Evolutionary conservation across 2,329 filamentous ascomycete species (phyloP).

Genomic region (Corinectria fuckeliana): DNA sequence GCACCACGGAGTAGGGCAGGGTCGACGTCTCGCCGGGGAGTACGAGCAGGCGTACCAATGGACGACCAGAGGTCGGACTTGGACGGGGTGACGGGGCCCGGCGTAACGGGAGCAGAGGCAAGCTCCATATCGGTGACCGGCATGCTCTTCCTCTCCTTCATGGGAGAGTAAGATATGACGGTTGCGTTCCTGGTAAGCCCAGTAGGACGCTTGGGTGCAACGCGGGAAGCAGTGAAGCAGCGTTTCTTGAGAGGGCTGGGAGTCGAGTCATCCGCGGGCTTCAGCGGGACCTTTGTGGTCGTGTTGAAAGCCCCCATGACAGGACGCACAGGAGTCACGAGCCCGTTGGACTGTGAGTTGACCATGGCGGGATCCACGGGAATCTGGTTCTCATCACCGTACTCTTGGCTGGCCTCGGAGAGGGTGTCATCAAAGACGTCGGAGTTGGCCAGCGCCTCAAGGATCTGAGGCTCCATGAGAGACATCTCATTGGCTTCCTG

Average conservation of each 20-base stretch:
- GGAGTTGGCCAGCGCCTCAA: constrained; percentile 44
- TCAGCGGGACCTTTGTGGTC: constrained; percentile 78
- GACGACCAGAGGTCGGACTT: constrained; percentile 61
- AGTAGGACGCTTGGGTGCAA: constrained; percentile 52
- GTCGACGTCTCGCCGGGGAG: constrained; percentile 61
- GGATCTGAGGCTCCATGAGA: constrained; percentile 53
- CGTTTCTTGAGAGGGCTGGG: constrained; percentile 56
- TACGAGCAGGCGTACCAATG: constrained; percentile 62
- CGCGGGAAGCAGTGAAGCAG: constrained; percentile 57
- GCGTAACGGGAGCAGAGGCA: constrained; percentile 41
- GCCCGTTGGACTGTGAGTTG: constrained; percentile 38
- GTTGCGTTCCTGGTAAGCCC: constrained; percentile 56
- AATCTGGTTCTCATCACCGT: constrained; percentile 70
- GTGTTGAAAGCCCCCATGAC: constrained; percentile 67
- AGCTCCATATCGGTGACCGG: constrained; percentile 27
- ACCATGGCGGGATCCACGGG: constrained; percentile 59
- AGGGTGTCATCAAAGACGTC: constrained; percentile 54
- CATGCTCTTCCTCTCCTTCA: constrained; percentile 48
- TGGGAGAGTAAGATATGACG: constrained; percentile 62
- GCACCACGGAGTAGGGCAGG: constrained; percentile 68
- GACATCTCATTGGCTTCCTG: constrained; percentile 68
- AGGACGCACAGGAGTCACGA: constrained; percentile 63
- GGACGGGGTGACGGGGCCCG: constrained; percentile 48
- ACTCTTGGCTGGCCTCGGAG: constrained; percentile 70
- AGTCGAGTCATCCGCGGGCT: constrained; percentile 67